These are phyloP conservation scores for Cyberlindnera sargentensis DNA, from an alignment of 805 yeast species.

Conservation along the genomic window DNA sequence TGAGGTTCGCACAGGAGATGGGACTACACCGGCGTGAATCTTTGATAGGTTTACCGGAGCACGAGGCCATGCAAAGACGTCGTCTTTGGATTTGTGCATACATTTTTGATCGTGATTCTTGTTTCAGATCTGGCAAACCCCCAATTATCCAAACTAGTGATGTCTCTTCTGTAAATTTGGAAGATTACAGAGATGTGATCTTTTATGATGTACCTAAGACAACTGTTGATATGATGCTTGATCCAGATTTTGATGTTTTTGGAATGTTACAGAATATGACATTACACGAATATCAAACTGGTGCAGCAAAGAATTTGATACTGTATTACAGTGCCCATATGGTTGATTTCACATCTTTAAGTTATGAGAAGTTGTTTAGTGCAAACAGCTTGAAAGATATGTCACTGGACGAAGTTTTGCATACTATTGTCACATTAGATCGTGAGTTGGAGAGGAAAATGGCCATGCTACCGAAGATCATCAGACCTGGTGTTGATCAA, in stretches of 20 bases:
- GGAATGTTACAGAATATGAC: background rate
- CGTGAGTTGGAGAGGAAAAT: conserved; percentile 7
- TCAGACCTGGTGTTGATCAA: conserved; percentile 9
- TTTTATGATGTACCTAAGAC: conserved; percentile 1
- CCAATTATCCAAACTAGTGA: conserved; percentile 38
- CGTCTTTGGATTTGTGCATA: conserved; percentile 45
- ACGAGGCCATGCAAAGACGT: conserved; percentile 33
- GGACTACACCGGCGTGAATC: conserved; percentile 49
- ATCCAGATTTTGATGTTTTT: conserved; percentile 4
- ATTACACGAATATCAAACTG: background rate
- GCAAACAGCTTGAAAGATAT: conserved; percentile 16
- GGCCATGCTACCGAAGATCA: background rate
- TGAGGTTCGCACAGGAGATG: conserved; percentile 48
- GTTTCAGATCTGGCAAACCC: conserved; percentile 42
- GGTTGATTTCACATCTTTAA: conserved; percentile 11
- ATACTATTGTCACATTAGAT: conserved; percentile 12
- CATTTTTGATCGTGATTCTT: conserved; percentile 36
- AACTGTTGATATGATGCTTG: conserved; percentile 2
- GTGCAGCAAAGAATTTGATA: conserved; percentile 7
- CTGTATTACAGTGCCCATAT: conserved; percentile 6
- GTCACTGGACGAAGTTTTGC: conserved; percentile 10
- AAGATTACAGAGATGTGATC: conserved; percentile 7
- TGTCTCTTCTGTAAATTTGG: conserved; percentile 16
- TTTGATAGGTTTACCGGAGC: conserved; percentile 29
- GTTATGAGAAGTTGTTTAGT: conserved; percentile 16